Percentiles rank a stretch among this genome's conserved stretches.
Conservation (phyloP, 805 yeast genomes). For the Ogataea thermomethanolica region DNA sequence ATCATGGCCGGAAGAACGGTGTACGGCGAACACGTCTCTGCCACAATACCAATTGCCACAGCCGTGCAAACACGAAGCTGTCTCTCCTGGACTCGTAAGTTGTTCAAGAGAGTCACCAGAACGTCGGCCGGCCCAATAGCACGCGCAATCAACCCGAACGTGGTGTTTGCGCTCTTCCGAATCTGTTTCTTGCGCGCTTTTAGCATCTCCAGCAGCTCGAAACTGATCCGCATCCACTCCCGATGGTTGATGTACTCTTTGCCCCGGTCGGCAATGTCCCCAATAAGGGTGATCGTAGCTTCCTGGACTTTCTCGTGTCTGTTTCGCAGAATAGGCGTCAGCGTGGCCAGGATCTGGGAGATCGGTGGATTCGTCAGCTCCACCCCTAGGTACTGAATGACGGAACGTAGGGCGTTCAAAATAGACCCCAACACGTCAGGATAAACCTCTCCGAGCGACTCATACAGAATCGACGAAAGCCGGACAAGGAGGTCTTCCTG, state of each 20-base stretch:
- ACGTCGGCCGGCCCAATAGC: constrained; percentile 98
- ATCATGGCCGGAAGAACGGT: constrained; percentile 91
- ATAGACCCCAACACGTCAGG: constrained; percentile 93
- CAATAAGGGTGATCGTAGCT: constrained; percentile 72
- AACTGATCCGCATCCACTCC: constrained; percentile 97
- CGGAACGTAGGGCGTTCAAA: constrained; percentile 62
- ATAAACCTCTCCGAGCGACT: constrained; percentile 88
- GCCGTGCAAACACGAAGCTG: constrained; percentile 96
- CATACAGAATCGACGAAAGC: constrained; percentile 75
- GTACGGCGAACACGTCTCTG: constrained; percentile 88
- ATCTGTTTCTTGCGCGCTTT: constrained; percentile 76
- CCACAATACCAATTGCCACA: constrained; percentile 96
- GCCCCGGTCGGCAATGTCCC: constrained; percentile 74
- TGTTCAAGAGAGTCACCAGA: constrained; percentile 74
- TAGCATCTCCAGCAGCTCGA: constrained; percentile 83
- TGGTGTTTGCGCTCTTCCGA: constrained; percentile 78
- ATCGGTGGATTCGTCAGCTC: constrained; percentile 73
- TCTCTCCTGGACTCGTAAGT: constrained; percentile 88
- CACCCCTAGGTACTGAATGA: constrained; percentile 58
- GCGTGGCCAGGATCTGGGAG: constrained; percentile 75
- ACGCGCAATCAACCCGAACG: constrained; percentile 87
- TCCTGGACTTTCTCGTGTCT: constrained; percentile 90
- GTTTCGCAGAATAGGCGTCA: constrained; percentile 88
- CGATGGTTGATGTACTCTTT: constrained; percentile 82
- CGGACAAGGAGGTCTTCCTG: constrained; percentile 62